A percentile compares a stretch with the other conserved stretches of the same genome.
Conservation (phyloP, 116 monocot species). For the Papilionanthe hybrid region DNA sequence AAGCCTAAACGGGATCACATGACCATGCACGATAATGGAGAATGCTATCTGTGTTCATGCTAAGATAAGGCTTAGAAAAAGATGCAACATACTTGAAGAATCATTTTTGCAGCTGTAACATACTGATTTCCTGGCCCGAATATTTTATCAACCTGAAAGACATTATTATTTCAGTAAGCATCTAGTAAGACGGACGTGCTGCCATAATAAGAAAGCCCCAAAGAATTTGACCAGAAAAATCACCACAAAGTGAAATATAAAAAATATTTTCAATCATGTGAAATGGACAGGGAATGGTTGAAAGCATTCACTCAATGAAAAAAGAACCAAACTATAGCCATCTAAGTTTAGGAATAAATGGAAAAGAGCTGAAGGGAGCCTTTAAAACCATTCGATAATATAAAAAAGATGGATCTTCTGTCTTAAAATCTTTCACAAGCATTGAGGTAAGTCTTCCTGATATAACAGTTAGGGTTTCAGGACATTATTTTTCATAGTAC, state of each 20-base stretch:
- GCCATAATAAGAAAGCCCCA: neutral
- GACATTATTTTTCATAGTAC: neutral
- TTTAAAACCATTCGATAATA: neutral
- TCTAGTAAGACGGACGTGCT: neutral
- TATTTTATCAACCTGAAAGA: conserved; percentile 88
- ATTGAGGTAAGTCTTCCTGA: neutral
- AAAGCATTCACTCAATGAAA: neutral
- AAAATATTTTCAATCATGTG: neutral
- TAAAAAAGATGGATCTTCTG: neutral
- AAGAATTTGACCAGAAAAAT: neutral
- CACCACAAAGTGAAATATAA: neutral
- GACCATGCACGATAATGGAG: neutral
- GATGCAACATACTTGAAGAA: conserved; percentile 68
- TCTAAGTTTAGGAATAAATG: neutral
- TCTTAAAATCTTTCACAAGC: neutral
- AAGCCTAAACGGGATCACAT: neutral
- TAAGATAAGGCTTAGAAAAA: neutral
- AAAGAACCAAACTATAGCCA: neutral
- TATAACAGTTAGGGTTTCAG: neutral
- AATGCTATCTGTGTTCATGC: neutral
- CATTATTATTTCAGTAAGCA: neutral
- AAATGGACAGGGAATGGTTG: neutral
- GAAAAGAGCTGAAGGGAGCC: neutral
- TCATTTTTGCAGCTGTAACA: conserved; percentile 99
- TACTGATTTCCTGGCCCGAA: conserved; percentile 98